phyloP scores from a whole-genome alignment of 2,329 filamentous ascomycete genomes.

The Clonostachys solani region DNA sequence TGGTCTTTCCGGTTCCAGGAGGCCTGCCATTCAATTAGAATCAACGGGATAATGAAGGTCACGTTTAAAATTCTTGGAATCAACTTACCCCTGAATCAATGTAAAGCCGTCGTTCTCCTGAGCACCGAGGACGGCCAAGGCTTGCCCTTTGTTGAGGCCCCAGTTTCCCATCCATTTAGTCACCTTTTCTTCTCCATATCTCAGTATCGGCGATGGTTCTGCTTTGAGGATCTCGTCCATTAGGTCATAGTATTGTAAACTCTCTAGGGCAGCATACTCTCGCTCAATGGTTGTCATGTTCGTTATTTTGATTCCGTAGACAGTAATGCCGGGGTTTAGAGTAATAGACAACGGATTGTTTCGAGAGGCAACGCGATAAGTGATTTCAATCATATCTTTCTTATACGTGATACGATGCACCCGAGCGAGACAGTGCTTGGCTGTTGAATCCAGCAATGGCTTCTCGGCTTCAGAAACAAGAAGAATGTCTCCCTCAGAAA shows the following conservation, averaged over 20 bases:
- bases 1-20: slow-evolving; percentile 95
- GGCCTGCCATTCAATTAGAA: slow-evolving; percentile 33
- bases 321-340: slow-evolving; percentile 64
- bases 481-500: slow-evolving; percentile 85
- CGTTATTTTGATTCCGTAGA: slow-evolving; percentile 78
- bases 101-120: slow-evolving; percentile 97
- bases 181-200: slow-evolving; percentile 72
- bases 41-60: slow-evolving; percentile 35
- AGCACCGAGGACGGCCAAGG: slow-evolving; percentile 85
- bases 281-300: slow-evolving; percentile 93
- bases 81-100: slow-evolving; percentile 68
- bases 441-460: slow-evolving; percentile 61
- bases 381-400: slow-evolving; percentile 76
- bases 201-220: slow-evolving; percentile 82
- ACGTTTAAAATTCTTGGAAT: slow-evolving; percentile 30
- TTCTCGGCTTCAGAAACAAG: slow-evolving; percentile 72
- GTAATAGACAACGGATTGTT: slow-evolving; percentile 57
- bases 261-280: slow-evolving; percentile 89
- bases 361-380: slow-evolving; percentile 73
- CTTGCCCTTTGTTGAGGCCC: slow-evolving; percentile 81
- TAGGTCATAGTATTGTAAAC: slow-evolving; percentile 90
- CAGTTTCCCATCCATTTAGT: slow-evolving; percentile 70
- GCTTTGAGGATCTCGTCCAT: slow-evolving; percentile 89
- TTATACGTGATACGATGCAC: slow-evolving; percentile 79
- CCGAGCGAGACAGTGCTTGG: slow-evolving; percentile 80